phyloP scores from a whole-genome alignment of 306 rosid genomes.

The Trifolium pratense region DNA sequence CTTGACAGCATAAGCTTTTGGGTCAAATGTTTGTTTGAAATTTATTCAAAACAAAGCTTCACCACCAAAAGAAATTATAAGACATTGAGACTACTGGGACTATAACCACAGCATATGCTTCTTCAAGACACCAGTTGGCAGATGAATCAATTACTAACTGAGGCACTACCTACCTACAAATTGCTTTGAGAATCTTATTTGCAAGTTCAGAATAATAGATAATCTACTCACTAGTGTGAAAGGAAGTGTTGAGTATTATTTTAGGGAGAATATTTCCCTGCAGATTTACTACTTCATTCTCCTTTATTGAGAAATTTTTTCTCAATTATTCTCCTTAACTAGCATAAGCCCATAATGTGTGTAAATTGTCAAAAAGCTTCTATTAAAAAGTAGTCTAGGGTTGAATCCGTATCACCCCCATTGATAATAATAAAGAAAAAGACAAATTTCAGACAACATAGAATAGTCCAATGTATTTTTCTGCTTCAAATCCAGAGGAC shows the following conservation, averaged over 20 bases:
- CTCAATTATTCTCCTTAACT: not conserved
- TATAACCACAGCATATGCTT: not conserved
- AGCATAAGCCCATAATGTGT: conserved; percentile 4
- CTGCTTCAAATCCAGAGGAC: too few relatives aligned
- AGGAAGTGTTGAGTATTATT: not conserved
- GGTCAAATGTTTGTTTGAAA: not conserved
- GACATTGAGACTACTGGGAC: conserved; percentile 5
- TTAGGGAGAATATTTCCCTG: too few relatives aligned
- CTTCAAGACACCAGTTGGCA: conserved; percentile 4
- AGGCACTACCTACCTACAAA: not conserved
- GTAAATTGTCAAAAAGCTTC: too few relatives aligned
- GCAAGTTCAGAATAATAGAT: not conserved
- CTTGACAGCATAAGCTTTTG: not conserved
- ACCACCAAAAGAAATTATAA: too few relatives aligned
- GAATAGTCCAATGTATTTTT: too few relatives aligned
- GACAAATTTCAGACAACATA: too few relatives aligned
- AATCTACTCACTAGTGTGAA: not conserved
- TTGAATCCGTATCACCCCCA: too few relatives aligned
- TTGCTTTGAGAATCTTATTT: not conserved
- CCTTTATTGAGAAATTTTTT: not conserved
- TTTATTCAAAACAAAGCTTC: too few relatives aligned
- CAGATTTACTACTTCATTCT: not conserved
- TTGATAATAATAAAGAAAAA: too few relatives aligned
- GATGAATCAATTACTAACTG: not conserved
- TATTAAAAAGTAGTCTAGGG: too few relatives aligned